phyloP scores from a whole-genome alignment of 164 flowering plant genomes.

The Macadamia integrifolia region DNA sequence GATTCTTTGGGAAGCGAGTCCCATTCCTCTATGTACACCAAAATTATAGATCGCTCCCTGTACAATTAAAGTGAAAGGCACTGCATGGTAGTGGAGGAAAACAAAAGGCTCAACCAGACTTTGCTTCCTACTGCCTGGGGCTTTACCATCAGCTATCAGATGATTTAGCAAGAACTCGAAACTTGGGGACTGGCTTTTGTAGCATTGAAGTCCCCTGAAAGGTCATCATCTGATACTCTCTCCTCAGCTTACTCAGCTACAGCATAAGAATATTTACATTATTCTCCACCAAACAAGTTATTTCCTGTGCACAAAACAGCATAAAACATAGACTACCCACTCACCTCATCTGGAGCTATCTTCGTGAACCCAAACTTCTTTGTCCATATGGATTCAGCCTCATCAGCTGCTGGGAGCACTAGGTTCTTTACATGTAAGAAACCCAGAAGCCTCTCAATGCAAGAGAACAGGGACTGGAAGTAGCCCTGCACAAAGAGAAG shows the following conservation, averaged over 20 bases:
- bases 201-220: slow-evolving; percentile 65
- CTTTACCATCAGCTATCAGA: neutral
- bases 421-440: slow-evolving; percentile 21
- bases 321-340: neutral
- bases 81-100: neutral
- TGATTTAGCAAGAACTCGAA: slow-evolving; percentile 1
- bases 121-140: neutral
- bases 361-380: slow-evolving; percentile 25
- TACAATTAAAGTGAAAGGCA: slow-evolving; percentile 4
- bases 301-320: no score
- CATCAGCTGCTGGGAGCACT: slow-evolving; percentile 36
- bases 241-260: slow-evolving; percentile 37
- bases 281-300: no score
- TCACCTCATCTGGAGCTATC: slow-evolving; percentile 22
- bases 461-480: slow-evolving; percentile 27
- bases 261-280: neutral
- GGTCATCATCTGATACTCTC: slow-evolving; percentile 37
- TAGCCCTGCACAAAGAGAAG: slow-evolving; percentile 21
- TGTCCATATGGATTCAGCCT: slow-evolving; percentile 34
- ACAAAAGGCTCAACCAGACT: neutral
- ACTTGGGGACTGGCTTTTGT: slow-evolving; percentile 36
- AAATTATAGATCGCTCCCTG: slow-evolving; percentile 2
- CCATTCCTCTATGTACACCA: slow-evolving; percentile 3
- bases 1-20: no score
- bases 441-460: slow-evolving; percentile 29